Evolutionary conservation across 2,329 filamentous ascomycete genomes (phyloP).

Genomic region (Clarireedia paspali): DNA sequence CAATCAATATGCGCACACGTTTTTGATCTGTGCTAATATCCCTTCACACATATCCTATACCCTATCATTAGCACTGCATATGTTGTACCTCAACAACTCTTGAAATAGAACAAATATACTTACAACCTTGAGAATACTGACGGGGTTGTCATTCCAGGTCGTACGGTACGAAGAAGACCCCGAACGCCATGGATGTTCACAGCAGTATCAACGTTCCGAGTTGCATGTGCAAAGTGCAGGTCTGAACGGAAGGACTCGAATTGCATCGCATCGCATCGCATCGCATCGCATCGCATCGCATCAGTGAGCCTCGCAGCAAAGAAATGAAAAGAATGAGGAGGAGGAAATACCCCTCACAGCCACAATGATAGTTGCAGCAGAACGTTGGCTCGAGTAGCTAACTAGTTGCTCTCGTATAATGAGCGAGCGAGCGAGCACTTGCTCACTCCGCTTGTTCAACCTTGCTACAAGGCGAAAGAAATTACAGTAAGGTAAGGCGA

Average conservation of each 20-base stretch:
- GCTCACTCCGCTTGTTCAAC: no score
- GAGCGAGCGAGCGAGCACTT: no score
- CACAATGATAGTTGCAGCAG: no score
- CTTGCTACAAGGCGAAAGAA: no score
- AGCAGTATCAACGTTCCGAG: conserved; percentile 8
- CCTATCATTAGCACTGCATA: not conserved
- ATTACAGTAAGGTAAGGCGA: no score
- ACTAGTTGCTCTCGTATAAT: no score
- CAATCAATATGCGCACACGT: not conserved
- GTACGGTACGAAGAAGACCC: conserved; percentile 1
- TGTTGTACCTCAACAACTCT: not conserved
- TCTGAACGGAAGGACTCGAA: not conserved
- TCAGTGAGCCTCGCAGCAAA: no score
- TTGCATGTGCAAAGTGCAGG: not conserved
- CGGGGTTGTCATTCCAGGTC: not conserved
- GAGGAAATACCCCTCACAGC: no score
- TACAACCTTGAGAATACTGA: not conserved
- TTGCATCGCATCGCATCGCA: not conserved
- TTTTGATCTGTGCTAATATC: not conserved
- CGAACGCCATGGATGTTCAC: conserved; percentile 4
- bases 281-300: not conserved
- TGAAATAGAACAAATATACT: not conserved
- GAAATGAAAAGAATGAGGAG: no score
- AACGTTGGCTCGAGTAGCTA: no score
- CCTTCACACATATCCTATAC: not conserved